A percentile compares a stretch with the other conserved stretches of the same genome.
These are phyloP conservation scores for Paramecium tetraurelia DNA, from an alignment of 73 alveolate genomes.

Conservation along the genomic window DNA sequence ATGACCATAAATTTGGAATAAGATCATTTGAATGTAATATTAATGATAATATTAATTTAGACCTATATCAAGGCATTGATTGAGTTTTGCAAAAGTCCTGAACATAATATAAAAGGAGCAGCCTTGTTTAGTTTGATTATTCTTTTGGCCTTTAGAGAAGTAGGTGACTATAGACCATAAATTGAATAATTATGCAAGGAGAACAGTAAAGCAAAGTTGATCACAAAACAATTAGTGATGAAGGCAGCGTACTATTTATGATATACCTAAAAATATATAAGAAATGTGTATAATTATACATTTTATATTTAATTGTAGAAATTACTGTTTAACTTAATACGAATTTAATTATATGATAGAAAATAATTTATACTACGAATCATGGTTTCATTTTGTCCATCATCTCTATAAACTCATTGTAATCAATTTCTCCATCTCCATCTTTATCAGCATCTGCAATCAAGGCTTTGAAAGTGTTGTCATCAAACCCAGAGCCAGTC, in stretches of 20 bases:
- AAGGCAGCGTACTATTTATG: slow-evolving; percentile 31
- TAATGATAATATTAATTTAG: neutral
- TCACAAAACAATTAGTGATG: neutral
- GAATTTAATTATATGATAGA: neutral
- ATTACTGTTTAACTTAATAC: neutral
- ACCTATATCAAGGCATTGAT: neutral
- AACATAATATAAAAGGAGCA: slow-evolving; percentile 32
- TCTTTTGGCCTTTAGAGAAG: slow-evolving; percentile 23
- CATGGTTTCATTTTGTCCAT: slow-evolving; percentile 59
- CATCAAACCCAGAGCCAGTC: slow-evolving; percentile 43
- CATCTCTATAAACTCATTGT: slow-evolving; percentile 68
- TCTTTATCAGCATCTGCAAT: slow-evolving; percentile 69
- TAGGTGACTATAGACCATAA: neutral
- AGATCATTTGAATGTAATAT: neutral
- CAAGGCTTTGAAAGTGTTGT: slow-evolving; percentile 51
- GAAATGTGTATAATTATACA: neutral
- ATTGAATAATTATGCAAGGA: slow-evolving; percentile 27
- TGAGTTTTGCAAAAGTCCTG: slow-evolving; percentile 49
- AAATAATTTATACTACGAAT: neutral
- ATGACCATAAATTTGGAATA: slow-evolving; percentile 16
- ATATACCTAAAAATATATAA: neutral
- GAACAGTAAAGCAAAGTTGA: neutral
- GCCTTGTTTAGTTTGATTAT: slow-evolving; percentile 40
- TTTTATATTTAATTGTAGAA: neutral
- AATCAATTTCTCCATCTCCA: slow-evolving; percentile 81